These are phyloP conservation scores for Aspergillus funiculosus DNA, from an alignment of 495 filamentous ascomycete genomes.

Conservation along the genomic window DNA sequence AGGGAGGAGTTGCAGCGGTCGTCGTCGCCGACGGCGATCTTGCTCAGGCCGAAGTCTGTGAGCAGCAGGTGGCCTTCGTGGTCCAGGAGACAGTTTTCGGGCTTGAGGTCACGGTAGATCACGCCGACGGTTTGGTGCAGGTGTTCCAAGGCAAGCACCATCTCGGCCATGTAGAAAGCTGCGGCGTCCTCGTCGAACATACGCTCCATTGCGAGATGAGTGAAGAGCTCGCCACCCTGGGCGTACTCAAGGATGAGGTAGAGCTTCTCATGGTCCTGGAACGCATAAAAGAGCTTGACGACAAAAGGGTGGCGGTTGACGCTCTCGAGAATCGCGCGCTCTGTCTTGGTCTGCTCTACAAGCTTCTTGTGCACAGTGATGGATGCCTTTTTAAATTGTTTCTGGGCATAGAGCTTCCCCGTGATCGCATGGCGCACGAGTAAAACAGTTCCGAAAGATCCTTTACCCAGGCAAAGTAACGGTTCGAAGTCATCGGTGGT, in stretches of 20 bases:
- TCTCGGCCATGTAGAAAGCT: conserved; percentile 97
- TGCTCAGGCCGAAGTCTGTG: conserved; percentile 94
- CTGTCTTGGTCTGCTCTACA: conserved; percentile 94
- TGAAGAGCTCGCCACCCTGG: conserved; percentile 93
- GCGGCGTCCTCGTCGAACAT: conserved; percentile 87
- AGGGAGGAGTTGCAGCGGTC: conserved; percentile 73
- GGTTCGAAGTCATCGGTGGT: conserved; percentile 83
- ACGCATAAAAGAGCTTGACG: conserved; percentile 95
- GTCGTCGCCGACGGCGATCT: conserved; percentile 80
- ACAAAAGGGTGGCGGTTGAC: conserved; percentile 95
- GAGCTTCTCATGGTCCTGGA: conserved; percentile 96
- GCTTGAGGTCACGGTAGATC: conserved; percentile 94
- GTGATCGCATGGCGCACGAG: conserved; percentile 84
- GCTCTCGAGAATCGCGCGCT: conserved; percentile 87
- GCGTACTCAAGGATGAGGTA: conserved; percentile 98
- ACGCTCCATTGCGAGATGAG: conserved; percentile 77
- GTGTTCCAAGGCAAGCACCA: conserved; percentile 89
- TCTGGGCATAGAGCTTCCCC: conserved; percentile 90
- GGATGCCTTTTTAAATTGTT: conserved; percentile 96
- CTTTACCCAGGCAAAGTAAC: conserved; percentile 93
- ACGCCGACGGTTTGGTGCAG: conserved; percentile 88
- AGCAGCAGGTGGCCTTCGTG: conserved; percentile 84
- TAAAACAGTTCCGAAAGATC: conserved; percentile 87
- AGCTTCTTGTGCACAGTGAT: conserved; percentile 87
- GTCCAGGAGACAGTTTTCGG: conserved; percentile 95